Evolutionary conservation across 2,329 filamentous ascomycete species (phyloP).

Genomic region (Aspergillus felis): DNA sequence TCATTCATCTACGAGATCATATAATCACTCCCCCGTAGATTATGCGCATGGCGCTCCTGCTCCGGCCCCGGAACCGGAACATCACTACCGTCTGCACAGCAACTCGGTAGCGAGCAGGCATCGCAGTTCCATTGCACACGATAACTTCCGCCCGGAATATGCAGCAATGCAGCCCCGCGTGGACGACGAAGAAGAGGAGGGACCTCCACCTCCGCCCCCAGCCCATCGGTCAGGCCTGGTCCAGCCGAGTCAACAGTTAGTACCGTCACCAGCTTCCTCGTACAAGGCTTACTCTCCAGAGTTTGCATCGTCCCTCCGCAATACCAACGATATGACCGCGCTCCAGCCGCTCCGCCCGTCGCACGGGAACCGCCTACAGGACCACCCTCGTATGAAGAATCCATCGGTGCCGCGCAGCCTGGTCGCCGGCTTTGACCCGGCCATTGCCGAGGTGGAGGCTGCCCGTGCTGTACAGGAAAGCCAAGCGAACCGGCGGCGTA

Average conservation of each 20-base stretch:
- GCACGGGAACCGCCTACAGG: constrained; percentile 17
- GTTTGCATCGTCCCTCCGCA: constrained; percentile 16
- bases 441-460: constrained; percentile 25
- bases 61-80: constrained; percentile 14
- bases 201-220: constrained; percentile 34
- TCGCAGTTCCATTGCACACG: constrained; percentile 16
- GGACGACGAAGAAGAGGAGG: constrained; percentile 43
- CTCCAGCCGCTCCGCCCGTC: constrained; percentile 23
- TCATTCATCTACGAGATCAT: constrained; percentile 12
- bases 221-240: constrained; percentile 32
- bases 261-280: constrained; percentile 18
- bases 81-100: constrained; percentile 24
- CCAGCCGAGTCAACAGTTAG: constrained; percentile 23
- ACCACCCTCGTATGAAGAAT: constrained; percentile 22
- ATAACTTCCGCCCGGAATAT: constrained; percentile 35
- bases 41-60: constrained; percentile 6
- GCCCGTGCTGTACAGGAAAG: constrained; percentile 27
- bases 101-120: constrained; percentile 24
- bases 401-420: constrained; percentile 38
- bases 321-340: constrained; percentile 17
- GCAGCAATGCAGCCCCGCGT: constrained; percentile 47
- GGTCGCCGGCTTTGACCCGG: constrained; percentile 39
- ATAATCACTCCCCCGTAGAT: constrained; percentile 17
- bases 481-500: constrained; percentile 22
- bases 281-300: constrained; percentile 29